Evolutionary conservation across 2,329 filamentous ascomycete species (phyloP), one percentile per base, ranked within the genome.

Genomic region (Cordyceps javanica): DNA sequence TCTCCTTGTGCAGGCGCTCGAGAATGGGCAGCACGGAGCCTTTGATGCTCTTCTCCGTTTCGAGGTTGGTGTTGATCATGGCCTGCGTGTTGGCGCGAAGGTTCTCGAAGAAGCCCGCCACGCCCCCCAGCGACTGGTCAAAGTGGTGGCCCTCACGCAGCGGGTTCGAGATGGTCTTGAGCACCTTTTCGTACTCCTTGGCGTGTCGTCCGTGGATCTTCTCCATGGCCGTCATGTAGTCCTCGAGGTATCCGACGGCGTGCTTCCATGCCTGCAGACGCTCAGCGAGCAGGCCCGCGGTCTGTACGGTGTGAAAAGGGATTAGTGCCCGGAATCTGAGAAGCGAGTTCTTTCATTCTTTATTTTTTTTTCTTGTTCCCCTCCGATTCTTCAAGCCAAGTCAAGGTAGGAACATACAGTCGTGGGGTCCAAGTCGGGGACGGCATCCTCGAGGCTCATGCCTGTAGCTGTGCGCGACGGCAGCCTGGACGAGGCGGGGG

Each of bases 241-340:
- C 91, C 73, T 97, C 91, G 49, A 99, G 81, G 69, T 96, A 93
- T 58, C 81, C 90, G 61, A 91, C 90, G 60, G 92, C 90, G 72
- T 97, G 93, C 72, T 97, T 97, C 91, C 91, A 99, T 48, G 94
- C 94, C 67, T 90, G 88, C 60, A 99, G 80, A 63, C 94, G 86
- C 77, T 97, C 91, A 57, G 87, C 81, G 62, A 99, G 87, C 51
- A 97, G 81, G 41, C 82, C 86, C n/a, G 87, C 85, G 23, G 88
- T 89, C 87, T 90, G 62, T 26, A 7, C n/a, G 41, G 2, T 5
- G 7, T 7, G 5, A 2, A 61, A 61, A 46, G 7, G 5, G 13
- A 30, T 21, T n/a, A n/a, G n/a, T n/a, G n/a, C n/a, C n/a, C n/a
- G n/a, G n/a, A n/a, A n/a, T n/a, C n/a, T n/a, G n/a, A n/a, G n/a